Conservation (phyloP, 306 rosid genomes). For the Geum urbanum region DNA sequence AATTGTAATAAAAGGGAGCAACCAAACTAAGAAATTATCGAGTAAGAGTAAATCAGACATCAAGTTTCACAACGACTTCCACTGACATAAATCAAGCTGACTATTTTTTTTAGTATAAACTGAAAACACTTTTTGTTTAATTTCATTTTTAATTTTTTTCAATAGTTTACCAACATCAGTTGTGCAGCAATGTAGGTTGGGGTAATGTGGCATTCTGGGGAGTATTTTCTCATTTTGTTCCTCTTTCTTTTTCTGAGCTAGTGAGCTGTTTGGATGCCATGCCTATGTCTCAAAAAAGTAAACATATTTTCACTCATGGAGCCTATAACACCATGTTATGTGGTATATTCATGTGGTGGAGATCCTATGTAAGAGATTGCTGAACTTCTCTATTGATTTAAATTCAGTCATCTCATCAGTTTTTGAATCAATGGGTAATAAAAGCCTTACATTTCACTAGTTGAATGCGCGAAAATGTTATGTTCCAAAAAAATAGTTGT, state of each 20-base stretch:
- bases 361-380: not conserved
- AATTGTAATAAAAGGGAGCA: not conserved
- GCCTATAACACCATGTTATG: not conserved
- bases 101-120: too few species aligned
- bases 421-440: not conserved
- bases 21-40: not conserved
- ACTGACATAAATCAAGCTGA: not conserved
- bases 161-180: not conserved
- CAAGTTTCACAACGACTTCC: not conserved
- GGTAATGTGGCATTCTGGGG: not conserved
- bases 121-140: too few species aligned
- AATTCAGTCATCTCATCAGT: not conserved
- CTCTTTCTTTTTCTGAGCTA: not conserved
- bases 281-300: not conserved
- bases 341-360: not conserved
- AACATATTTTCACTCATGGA: not conserved
- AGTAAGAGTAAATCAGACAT: not conserved
- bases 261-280: conserved; percentile 4
- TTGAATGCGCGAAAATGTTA: not conserved
- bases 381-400: not conserved
- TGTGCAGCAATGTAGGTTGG: not conserved
- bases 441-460: not conserved
- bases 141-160: not conserved
- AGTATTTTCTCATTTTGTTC: not conserved
- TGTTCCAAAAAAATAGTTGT: not conserved